Evolutionary conservation across 805 yeast species (phyloP).

Genomic region (Zygotorulaspora florentina): DNA sequence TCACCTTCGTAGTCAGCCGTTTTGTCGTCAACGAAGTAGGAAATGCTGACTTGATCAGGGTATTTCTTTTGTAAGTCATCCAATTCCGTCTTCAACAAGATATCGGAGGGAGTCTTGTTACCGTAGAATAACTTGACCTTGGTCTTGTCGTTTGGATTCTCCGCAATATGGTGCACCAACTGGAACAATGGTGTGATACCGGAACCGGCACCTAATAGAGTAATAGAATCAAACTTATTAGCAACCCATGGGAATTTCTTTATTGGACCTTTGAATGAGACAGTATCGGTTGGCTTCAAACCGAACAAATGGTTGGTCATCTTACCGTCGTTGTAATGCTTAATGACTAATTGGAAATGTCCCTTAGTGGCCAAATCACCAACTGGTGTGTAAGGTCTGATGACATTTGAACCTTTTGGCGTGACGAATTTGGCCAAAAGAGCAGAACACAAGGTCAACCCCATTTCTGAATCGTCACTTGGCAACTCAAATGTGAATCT

Average conservation of each 20-base stretch:
- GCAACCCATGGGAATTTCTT: conserved; percentile 87
- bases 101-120: conserved; percentile 69
- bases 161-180: conserved; percentile 67
- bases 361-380: conserved; percentile 70
- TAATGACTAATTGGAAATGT: conserved; percentile 70
- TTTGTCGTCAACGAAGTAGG: conserved; percentile 74
- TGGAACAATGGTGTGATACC: conserved; percentile 97
- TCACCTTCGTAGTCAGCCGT: conserved; percentile 48
- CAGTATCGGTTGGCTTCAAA: conserved; percentile 73
- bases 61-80: conserved; percentile 51
- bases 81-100: conserved; percentile 71
- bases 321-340: conserved; percentile 81
- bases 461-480: conserved; percentile 60
- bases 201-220: conserved; percentile 91
- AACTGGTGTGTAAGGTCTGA: conserved; percentile 88
- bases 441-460: conserved; percentile 75
- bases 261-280: conserved; percentile 92
- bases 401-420: conserved; percentile 77
- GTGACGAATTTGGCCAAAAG: conserved; percentile 77
- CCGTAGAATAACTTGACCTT: conserved; percentile 82
- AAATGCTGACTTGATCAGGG: conserved; percentile 74
- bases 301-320: conserved; percentile 68
- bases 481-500: conserved; percentile 69
- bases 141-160: conserved; percentile 84
- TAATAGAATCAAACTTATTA: conserved; percentile 74